phyloP scores from a whole-genome alignment of 352 stramenopile genomes.

The Blastocystis sp. region DNA sequence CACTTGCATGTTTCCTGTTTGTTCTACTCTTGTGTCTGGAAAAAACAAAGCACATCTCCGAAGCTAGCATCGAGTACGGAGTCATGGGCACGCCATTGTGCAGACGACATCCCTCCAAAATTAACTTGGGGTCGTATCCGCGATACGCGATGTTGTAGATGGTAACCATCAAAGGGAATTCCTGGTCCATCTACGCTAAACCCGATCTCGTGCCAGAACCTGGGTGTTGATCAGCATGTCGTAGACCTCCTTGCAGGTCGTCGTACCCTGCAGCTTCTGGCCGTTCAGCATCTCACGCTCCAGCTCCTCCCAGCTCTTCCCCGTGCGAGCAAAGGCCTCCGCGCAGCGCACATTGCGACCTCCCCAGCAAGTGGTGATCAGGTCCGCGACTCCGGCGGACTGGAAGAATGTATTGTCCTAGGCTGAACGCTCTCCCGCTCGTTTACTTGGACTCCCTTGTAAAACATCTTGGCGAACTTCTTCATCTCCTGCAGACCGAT shows the following conservation, averaged over 20 bases:
- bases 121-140: slow-evolving; percentile 33
- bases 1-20: slow-evolving; percentile 8
- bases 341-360: slow-evolving; percentile 90
- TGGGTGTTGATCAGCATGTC: slow-evolving; percentile 78
- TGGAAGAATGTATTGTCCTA: slow-evolving; percentile 86
- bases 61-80: slow-evolving; percentile 16
- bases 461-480: slow-evolving; percentile 85
- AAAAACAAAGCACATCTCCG: neutral
- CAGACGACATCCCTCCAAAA: slow-evolving; percentile 50
- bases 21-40: neutral
- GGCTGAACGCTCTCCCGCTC: neutral
- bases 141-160: slow-evolving; percentile 87
- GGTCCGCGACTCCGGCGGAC: slow-evolving; percentile 88
- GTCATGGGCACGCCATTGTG: slow-evolving; percentile 6
- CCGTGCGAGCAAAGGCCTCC: slow-evolving; percentile 79
- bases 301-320: slow-evolving; percentile 77
- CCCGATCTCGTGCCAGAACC: slow-evolving; percentile 66
- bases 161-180: slow-evolving; percentile 82
- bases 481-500: slow-evolving; percentile 90
- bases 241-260: slow-evolving; percentile 86
- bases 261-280: slow-evolving; percentile 92
- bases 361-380: slow-evolving; percentile 96
- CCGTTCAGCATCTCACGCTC: slow-evolving; percentile 88
- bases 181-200: slow-evolving; percentile 62
- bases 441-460: slow-evolving; percentile 74